Evolutionary conservation across 257 asterid species (phyloP), one percentile per base, ranked within the genome.

Genomic region (Galeopsis tetrahit): DNA sequence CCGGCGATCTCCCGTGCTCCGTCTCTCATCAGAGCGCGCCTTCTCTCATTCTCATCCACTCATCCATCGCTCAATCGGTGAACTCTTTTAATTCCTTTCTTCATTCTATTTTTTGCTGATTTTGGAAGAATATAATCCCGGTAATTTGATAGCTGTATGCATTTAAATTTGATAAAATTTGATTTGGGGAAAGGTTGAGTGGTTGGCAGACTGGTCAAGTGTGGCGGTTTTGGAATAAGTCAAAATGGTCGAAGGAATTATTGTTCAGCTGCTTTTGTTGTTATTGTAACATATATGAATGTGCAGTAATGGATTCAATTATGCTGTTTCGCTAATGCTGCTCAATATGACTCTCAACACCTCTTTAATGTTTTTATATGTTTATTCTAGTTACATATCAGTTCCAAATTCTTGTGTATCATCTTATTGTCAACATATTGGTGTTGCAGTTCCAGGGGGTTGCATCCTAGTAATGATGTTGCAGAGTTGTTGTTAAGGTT

Each of bases 1-100:
- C 89, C 96, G 73, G 85, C 82, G 84, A 88, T 90, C 90, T 70
- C 58, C 62, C 88, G 92, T 69, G 90, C 96, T 74, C 86, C 93
- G 66, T 87, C 95, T 58, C 93, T 90, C 8, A 75, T 88, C 74
- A 76, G 82, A 72, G 95, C 91, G 69, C 91, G 98, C 49, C 82
- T 75, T 74, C 74, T 87, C 77, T 85, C 89, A 63, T 44, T 81
- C 52, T 60, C 87, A 43, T 80, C 91, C 55, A 44, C 76, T 68
- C 81, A 67, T 66, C 82, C 89, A 64, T 80, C 77, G 46, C 80
- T 78, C 53, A 63, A 83, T 70, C 82, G 92, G 97, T 94, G 85
- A 52, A 44, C 55, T 3, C 34, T 59, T 43, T 51, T 38, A 34
- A 33, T 10, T 68, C n/a, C 10, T 69, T 55, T 17, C 10, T 67